These are phyloP conservation scores for Phanerodontia chrysosporium DNA, from an alignment of 768 basidiomycete genomes.

Conservation along the genomic window DNA sequence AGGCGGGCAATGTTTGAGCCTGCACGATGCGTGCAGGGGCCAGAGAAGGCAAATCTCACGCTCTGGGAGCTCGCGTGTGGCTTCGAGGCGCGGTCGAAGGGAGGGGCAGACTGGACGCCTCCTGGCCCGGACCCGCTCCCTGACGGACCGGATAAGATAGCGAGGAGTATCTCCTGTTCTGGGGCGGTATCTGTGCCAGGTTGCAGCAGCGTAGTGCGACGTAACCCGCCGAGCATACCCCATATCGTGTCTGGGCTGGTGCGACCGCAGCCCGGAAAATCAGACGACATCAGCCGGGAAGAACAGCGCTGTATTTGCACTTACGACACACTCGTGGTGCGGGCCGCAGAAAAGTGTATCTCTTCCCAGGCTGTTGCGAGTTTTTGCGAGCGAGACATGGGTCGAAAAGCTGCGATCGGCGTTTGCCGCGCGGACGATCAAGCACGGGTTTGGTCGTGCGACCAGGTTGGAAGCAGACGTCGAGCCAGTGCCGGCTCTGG, in stretches of 20 bases:
- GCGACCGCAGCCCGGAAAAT: background rate
- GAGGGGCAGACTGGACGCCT: too few relatives aligned
- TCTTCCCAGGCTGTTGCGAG: background rate
- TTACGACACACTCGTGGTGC: background rate
- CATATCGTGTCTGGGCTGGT: background rate
- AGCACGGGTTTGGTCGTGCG: slow-evolving; percentile 1
- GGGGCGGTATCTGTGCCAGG: background rate
- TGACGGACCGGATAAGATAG: background rate
- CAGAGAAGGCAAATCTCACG: background rate
- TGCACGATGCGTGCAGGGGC: background rate
- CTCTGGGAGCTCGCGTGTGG: background rate
- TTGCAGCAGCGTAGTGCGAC: background rate
- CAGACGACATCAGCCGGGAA: background rate
- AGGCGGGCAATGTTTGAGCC: background rate
- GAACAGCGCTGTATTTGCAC: background rate
- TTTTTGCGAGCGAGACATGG: background rate
- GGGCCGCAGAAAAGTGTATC: background rate
- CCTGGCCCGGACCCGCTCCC: background rate
- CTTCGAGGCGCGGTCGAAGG: background rate
- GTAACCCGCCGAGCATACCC: slow-evolving; percentile 4
- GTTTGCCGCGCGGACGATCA: background rate
- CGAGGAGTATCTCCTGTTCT: background rate
- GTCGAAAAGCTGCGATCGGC: background rate
- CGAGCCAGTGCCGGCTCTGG: background rate
- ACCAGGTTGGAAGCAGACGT: background rate